Conservation (phyloP, 2,329 filamentous ascomycete genomes). For the Alternaria sp. region DNA sequence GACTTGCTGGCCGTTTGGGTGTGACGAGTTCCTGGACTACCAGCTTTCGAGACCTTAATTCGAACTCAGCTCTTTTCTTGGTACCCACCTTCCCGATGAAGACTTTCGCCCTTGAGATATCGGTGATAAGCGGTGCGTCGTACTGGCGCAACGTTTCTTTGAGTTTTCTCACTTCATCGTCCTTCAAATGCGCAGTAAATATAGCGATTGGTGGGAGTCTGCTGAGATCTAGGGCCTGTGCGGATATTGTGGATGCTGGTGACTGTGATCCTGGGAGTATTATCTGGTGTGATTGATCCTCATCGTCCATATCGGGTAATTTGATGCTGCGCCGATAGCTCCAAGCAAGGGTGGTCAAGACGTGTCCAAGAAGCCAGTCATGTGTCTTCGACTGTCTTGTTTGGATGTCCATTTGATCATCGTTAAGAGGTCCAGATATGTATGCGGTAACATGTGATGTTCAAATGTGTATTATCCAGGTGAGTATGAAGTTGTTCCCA, state of each 20-base stretch:
- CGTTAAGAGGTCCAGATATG: conserved; percentile 15
- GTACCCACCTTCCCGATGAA: conserved; percentile 77
- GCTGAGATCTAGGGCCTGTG: conserved; percentile 50
- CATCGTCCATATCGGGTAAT: conserved; percentile 30
- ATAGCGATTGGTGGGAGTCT: conserved; percentile 74
- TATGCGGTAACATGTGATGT: conserved; percentile 13
- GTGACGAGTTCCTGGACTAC: conserved; percentile 61
- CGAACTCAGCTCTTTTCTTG: conserved; percentile 76
- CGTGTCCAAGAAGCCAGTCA: conserved; percentile 35
- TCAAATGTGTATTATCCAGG: neutral
- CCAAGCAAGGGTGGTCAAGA: conserved; percentile 42
- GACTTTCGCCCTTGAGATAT: conserved; percentile 75
- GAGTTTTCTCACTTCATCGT: conserved; percentile 69
- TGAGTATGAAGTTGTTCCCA: conserved; percentile 1
- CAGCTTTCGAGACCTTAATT: conserved; percentile 75
- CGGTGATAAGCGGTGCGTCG: conserved; percentile 71
- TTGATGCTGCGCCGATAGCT: conserved; percentile 30
- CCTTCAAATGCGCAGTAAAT: conserved; percentile 72
- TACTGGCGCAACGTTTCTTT: conserved; percentile 68
- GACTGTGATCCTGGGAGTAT: conserved; percentile 28
- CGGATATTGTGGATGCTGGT: conserved; percentile 26
- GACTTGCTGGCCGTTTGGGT: conserved; percentile 29
- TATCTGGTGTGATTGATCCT: conserved; percentile 33
- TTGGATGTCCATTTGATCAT: conserved; percentile 28
- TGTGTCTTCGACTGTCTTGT: conserved; percentile 25